Evolutionary conservation across 371 early-diverging fungal species (phyloP).

Genomic region (Mucor piriformis): DNA sequence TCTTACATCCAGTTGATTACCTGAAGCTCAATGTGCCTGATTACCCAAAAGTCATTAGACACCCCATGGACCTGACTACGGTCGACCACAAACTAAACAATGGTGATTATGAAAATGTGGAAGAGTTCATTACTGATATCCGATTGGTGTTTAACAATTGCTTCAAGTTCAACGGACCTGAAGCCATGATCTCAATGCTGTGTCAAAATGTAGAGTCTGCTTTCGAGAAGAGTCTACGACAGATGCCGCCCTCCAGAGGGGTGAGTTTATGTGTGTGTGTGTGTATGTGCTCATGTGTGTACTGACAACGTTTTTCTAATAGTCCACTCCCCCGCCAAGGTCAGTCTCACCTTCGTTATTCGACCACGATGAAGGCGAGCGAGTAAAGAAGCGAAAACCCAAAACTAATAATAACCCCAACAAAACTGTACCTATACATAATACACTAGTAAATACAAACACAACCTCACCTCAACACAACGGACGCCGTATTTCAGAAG

Average conservation of each 20-base stretch:
- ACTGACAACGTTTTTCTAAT: not conserved
- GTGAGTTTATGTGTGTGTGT: constrained; percentile 13
- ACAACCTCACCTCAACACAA: not conserved
- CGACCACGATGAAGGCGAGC: constrained; percentile 25
- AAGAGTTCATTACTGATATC: constrained; percentile 78
- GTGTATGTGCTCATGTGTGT: not conserved
- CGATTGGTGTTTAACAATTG: constrained; percentile 88
- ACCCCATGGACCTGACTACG: constrained; percentile 98
- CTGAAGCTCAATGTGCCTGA: constrained; percentile 90
- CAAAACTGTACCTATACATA: constrained; percentile 12
- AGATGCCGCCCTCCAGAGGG: constrained; percentile 62
- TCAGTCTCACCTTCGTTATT: constrained; percentile 23
- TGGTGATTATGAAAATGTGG: constrained; percentile 64
- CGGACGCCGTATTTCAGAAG: constrained; percentile 44
- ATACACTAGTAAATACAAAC: constrained; percentile 9
- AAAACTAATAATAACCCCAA: constrained; percentile 7
- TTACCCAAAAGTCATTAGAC: constrained; percentile 90
- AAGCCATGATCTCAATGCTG: constrained; percentile 73
- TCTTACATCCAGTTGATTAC: constrained; percentile 94
- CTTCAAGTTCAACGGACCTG: constrained; percentile 87
- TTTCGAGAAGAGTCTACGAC: constrained; percentile 71
- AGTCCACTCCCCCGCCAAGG: constrained; percentile 10
- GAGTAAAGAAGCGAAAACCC: constrained; percentile 21
- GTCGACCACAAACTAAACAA: constrained; percentile 84
- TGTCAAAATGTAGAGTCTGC: constrained; percentile 76